phyloP scores from a whole-genome alignment of 2,329 filamentous ascomycete species.

The Fusarium tupiense region DNA sequence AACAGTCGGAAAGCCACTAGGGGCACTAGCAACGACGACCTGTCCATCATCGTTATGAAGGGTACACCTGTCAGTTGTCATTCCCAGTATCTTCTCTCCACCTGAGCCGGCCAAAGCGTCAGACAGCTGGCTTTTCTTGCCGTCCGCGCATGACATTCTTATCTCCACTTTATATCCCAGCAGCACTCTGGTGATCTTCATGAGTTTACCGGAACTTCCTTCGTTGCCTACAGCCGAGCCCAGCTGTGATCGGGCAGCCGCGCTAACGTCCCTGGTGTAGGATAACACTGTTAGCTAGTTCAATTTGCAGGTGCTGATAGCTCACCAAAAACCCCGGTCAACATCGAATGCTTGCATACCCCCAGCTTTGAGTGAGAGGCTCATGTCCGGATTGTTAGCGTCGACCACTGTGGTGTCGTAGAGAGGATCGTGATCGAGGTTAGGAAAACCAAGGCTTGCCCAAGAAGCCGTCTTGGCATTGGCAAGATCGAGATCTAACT shows the following conservation, averaged over 20 bases:
- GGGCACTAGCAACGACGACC: background rate
- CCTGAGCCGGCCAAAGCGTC: background rate
- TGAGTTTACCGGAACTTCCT: background rate
- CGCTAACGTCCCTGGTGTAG: background rate
- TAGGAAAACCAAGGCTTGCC: background rate
- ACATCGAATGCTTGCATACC: background rate
- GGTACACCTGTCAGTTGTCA: background rate
- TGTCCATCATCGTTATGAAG: background rate
- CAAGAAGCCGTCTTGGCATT: background rate
- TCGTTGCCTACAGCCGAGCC: background rate
- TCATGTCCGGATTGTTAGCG: fast-evolving
- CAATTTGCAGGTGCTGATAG: background rate
- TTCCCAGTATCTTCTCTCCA: background rate
- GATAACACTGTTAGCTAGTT: fast-evolving
- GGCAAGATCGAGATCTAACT: background rate
- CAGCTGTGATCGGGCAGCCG: background rate
- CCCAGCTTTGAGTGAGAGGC: background rate
- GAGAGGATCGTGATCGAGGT: background rate
- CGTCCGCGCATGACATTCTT: background rate
- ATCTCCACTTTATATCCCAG: background rate
- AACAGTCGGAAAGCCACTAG: background rate
- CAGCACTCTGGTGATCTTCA: background rate
- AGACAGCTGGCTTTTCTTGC: background rate
- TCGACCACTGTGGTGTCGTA: background rate
- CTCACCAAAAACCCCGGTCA: background rate